Percentiles rank a stretch among this genome's conserved stretches.
Evolutionary conservation across 202 grass and related monocot genomes (phyloP).

Genomic region (Elaeis oleifera): DNA sequence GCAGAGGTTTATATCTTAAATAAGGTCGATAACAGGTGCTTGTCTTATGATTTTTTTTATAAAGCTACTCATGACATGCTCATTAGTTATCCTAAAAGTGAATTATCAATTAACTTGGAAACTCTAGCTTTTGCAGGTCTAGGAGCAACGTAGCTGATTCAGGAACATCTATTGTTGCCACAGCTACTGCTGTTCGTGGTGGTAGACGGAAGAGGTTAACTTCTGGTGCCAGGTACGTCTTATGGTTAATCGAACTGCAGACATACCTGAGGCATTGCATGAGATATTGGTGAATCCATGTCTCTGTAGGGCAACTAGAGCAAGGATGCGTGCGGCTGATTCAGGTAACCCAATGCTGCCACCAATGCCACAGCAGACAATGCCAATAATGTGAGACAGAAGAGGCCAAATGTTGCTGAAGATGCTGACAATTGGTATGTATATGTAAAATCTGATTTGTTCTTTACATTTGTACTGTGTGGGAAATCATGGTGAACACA

Average conservation of each 20-base stretch:
- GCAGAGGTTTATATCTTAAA: slow-evolving; percentile 80
- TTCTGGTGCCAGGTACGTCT: slow-evolving; percentile 23
- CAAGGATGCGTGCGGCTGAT: slow-evolving; percentile 28
- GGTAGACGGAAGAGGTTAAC: slow-evolving; percentile 25
- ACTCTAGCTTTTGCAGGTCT: slow-evolving; percentile 11
- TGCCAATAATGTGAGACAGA: slow-evolving; percentile 39
- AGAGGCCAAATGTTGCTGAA: slow-evolving; percentile 38
- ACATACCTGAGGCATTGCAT: slow-evolving; percentile 3
- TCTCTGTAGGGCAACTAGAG: slow-evolving; percentile 59
- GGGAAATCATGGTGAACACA: neutral
- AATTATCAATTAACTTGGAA: slow-evolving; percentile 6
- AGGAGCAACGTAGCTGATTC: slow-evolving; percentile 51
- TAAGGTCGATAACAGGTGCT: slow-evolving; percentile 77
- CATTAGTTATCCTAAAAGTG: neutral
- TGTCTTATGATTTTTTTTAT: slow-evolving; percentile 6
- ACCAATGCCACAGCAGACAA: slow-evolving; percentile 27
- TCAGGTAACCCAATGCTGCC: slow-evolving; percentile 26
- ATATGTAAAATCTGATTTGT: slow-evolving; percentile 4
- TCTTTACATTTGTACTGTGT: slow-evolving; percentile 14
- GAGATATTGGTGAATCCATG: slow-evolving; percentile 7
- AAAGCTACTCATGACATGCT: slow-evolving; percentile 13
- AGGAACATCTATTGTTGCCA: slow-evolving; percentile 51
- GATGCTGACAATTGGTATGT: slow-evolving; percentile 61
- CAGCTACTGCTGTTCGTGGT: slow-evolving; percentile 24
- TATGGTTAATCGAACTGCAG: slow-evolving; percentile 16